phyloP scores from a whole-genome alignment of 352 stramenopile genomes.

The Globisporangium recalcitrans region DNA sequence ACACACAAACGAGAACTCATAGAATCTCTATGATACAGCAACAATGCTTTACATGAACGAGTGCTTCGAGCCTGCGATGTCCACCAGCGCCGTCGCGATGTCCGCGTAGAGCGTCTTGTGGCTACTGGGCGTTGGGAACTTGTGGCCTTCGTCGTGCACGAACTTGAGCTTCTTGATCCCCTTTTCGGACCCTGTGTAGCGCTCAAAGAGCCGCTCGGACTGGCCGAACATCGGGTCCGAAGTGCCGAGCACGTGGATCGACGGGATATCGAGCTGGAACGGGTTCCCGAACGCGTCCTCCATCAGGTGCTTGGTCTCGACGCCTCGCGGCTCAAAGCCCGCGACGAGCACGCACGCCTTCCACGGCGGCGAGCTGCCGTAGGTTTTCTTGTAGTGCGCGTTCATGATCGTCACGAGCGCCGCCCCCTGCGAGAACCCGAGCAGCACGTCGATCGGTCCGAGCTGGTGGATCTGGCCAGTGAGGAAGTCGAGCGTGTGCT shows the following conservation, averaged over 20 bases:
- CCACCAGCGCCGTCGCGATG: constrained; percentile 36
- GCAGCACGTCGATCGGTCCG: constrained; percentile 50
- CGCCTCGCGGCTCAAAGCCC: constrained; percentile 47
- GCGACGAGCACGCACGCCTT: constrained; percentile 57
- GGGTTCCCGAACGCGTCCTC: constrained; percentile 28
- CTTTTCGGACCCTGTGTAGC: constrained; percentile 27
- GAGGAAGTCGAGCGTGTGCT: constrained; percentile 60
- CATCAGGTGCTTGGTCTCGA: constrained; percentile 48
- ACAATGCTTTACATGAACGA: neutral
- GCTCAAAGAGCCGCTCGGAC: constrained; percentile 44
- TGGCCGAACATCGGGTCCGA: constrained; percentile 39
- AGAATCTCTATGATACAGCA: neutral
- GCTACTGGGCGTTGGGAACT: constrained; percentile 51
- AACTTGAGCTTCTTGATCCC: constrained; percentile 36
- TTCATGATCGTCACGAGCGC: constrained; percentile 55
- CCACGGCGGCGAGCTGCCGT: constrained; percentile 47
- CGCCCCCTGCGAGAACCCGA: constrained; percentile 75
- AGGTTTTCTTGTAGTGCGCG: constrained; percentile 47
- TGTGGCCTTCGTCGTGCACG: constrained; percentile 76
- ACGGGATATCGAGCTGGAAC: constrained; percentile 45
- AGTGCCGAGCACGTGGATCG: constrained; percentile 61
- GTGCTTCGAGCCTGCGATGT: constrained; percentile 20
- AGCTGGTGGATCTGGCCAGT: constrained; percentile 40
- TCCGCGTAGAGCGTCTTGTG: constrained; percentile 46
- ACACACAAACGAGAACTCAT: neutral